A percentile compares a stretch with the other conserved stretches of the same genome.
Evolutionary conservation across 2,329 filamentous ascomycete species (phyloP).

Genomic region (Zasmidium angulare): DNA sequence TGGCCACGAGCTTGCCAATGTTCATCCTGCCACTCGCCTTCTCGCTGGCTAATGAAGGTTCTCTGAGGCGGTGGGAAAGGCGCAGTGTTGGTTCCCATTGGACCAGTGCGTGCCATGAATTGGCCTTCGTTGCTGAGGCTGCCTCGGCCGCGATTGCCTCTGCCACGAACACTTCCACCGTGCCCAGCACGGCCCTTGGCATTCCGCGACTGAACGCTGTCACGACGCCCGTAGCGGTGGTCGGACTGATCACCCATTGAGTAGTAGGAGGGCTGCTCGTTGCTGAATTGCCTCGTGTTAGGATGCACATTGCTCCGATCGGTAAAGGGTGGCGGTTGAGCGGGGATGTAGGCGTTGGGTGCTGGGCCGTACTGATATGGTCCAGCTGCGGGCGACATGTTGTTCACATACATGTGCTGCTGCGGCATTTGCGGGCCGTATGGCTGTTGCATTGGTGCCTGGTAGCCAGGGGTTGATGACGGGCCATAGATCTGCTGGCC

Average conservation of each 20-base stretch:
- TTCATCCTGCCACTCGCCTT: not conserved
- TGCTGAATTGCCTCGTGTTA: not conserved
- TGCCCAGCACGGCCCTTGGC: not conserved
- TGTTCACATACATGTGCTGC: not conserved
- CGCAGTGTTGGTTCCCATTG: not conserved
- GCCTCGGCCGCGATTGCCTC: not conserved
- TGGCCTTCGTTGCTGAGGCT: not conserved
- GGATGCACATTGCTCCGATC: constrained; percentile 7
- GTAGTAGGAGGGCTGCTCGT: not conserved
- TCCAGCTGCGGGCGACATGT: not conserved
- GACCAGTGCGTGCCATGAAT: not conserved
- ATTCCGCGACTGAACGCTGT: constrained; percentile 5
- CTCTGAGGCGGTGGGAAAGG: not conserved
- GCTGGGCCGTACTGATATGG: no score
- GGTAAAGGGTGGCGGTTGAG: not conserved
- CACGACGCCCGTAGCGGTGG: not conserved
- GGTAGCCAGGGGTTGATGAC: not conserved
- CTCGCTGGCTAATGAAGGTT: not conserved
- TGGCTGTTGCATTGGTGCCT: not conserved
- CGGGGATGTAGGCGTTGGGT: not conserved
- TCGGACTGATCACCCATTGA: not conserved
- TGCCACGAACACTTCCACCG: constrained; percentile 4
- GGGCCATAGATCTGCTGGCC: not conserved
- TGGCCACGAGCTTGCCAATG: not conserved
- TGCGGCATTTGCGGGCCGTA: not conserved